phyloP scores from a whole-genome alignment of 495 filamentous ascomycete species.

The Tuber borchii region DNA sequence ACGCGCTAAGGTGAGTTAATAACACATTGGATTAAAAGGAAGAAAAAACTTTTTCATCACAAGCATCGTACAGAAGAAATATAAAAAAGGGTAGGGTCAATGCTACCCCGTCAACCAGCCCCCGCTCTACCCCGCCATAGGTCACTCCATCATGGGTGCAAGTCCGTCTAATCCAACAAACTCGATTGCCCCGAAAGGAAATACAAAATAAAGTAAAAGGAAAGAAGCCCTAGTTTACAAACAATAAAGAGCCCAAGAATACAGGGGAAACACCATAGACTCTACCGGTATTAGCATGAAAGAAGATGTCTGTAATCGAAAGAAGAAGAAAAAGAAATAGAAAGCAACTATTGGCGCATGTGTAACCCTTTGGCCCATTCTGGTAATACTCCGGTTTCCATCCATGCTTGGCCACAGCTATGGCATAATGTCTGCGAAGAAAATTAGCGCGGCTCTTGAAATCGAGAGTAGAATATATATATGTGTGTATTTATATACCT shows the following conservation, averaged over 20 bases:
- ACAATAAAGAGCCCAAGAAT: slow-evolving; percentile 1
- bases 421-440: slow-evolving; percentile 73
- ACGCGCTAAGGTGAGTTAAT: not conserved
- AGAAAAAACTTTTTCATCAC: slow-evolving; percentile 1
- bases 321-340: not conserved
- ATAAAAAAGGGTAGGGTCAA: not conserved
- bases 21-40: not conserved
- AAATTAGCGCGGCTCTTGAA: slow-evolving; percentile 21
- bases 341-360: slow-evolving; percentile 18
- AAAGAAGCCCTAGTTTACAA: slow-evolving; percentile 6
- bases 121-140: not conserved
- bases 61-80: slow-evolving; percentile 12
- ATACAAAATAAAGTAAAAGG: not conserved
- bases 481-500: slow-evolving; percentile 54
- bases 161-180: slow-evolving; percentile 9
- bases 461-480: slow-evolving; percentile 6
- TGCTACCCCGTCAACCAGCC: not conserved
- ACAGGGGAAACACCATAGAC: slow-evolving; percentile 3
- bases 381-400: slow-evolving; percentile 76
- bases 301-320: not conserved
- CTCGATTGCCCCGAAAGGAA: slow-evolving; percentile 19
- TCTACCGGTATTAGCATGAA: slow-evolving; percentile 3
- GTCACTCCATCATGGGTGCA: not conserved
- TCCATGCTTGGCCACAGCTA: slow-evolving; percentile 85
- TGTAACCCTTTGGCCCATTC: slow-evolving; percentile 79